Percentiles rank a stretch among this genome's conserved stretches.
These are phyloP conservation scores for Cytospora leucostoma DNA, from an alignment of 2,329 filamentous ascomycete genomes.

Conservation along the genomic window DNA sequence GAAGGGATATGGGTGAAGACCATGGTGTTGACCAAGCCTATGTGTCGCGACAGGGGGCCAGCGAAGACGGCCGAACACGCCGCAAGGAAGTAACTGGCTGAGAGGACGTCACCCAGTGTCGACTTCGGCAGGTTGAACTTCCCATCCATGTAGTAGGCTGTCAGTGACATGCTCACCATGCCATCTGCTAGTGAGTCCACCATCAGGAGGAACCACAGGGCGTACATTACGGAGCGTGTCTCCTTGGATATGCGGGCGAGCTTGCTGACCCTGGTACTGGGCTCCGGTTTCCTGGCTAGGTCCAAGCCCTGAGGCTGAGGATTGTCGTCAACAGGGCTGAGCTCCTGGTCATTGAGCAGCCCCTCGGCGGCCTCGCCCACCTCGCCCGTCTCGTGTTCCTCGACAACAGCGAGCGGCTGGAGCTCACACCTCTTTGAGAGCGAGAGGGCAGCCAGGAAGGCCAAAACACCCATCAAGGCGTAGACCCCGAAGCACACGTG, in stretches of 20 bases:
- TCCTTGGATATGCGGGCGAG: conserved; percentile 58
- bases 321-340: conserved; percentile 21
- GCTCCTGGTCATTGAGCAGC: conserved; percentile 30
- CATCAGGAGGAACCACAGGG: conserved; percentile 64
- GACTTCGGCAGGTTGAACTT: conserved; percentile 59
- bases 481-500: conserved; percentile 62
- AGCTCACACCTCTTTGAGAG: conserved; percentile 56
- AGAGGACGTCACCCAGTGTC: conserved; percentile 60
- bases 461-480: conserved; percentile 54
- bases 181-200: conserved; percentile 67
- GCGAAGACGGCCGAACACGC: conserved; percentile 58
- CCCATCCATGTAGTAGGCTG: conserved; percentile 58
- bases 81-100: conserved; percentile 54
- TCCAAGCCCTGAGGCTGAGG: conserved; percentile 24
- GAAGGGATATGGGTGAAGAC: conserved; percentile 64
- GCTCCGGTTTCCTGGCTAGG: conserved; percentile 24
- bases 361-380: conserved; percentile 29
- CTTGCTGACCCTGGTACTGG: conserved; percentile 36
- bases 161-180: conserved; percentile 61
- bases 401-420: conserved; percentile 31
- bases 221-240: conserved; percentile 61
- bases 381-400: conserved; percentile 27
- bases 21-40: conserved; percentile 67
- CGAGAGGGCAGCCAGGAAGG: conserved; percentile 47
- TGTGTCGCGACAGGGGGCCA: conserved; percentile 56